A percentile compares a stretch with the other conserved stretches of the same genome.
Evolutionary conservation across 2,329 filamentous ascomycete genomes (phyloP).

Genomic region (Arthrobotrys pseudoclavata): DNA sequence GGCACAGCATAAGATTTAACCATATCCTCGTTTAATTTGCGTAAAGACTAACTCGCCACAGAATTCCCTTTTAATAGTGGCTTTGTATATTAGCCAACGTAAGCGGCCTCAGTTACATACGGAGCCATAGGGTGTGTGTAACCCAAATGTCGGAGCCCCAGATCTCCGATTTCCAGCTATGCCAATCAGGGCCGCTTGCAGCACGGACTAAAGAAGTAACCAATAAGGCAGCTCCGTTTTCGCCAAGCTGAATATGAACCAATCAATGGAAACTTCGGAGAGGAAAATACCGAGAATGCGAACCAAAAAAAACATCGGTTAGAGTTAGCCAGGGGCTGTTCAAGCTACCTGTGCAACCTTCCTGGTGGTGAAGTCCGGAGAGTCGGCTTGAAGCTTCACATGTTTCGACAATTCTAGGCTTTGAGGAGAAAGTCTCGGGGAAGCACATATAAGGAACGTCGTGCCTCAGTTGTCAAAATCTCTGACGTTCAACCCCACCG

Average conservation of each 20-base stretch:
- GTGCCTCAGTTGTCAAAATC: neutral
- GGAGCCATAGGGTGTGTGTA: constrained; percentile 20
- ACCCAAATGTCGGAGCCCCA: constrained; percentile 15
- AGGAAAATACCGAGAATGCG: constrained; percentile 35
- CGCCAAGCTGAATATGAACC: neutral
- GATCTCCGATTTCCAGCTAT: constrained; percentile 17
- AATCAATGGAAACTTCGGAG: constrained; percentile 20
- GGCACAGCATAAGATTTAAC: too few relatives aligned
- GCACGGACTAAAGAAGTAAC: neutral
- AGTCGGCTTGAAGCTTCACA: constrained; percentile 42
- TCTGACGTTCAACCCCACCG: constrained; percentile 1
- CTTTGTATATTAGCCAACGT: too few relatives aligned
- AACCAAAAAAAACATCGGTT: constrained; percentile 33
- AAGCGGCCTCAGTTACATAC: too few relatives aligned
- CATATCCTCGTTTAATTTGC: too few relatives aligned
- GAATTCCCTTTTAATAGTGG: too few relatives aligned
- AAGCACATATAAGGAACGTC: constrained; percentile 11
- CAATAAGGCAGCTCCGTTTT: constrained; percentile 23
- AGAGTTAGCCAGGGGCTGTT: constrained; percentile 25
- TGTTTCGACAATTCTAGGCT: constrained; percentile 13
- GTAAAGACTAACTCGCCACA: too few relatives aligned
- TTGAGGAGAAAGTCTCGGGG: neutral
- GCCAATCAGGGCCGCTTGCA: neutral
- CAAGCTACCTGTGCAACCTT: constrained; percentile 19
- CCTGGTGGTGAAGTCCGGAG: neutral